Base-by-base conservation (phyloP, 495 filamentous ascomycete species). In the Aspergillus hancockii region DNA sequence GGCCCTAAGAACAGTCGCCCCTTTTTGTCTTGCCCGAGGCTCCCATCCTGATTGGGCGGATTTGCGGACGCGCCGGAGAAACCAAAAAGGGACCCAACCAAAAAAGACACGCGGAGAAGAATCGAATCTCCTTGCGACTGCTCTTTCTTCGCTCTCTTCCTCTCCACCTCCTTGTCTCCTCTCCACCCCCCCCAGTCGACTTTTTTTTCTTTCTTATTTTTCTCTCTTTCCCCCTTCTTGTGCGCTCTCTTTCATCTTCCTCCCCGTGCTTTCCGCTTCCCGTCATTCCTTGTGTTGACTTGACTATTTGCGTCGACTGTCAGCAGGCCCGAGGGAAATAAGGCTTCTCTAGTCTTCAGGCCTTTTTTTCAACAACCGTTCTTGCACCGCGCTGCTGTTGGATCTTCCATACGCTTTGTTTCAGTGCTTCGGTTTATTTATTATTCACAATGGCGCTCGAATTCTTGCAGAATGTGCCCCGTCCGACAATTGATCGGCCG, bases 401-500 rank as follows among this genome's bases (percentile, higher is more conserved):
- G 21, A 41, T 52, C 41, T 31, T 41, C 23, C 22, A 49, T 32
- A 32, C 16, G 21, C 54, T 49, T 10, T 13, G 34, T 43, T 22
- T 50, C 40, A 53, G 16, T 8, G 25, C 13, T 63, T 40, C 18
- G 18, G 28, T 31, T 6, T 43, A 22, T 30, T 23, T 22, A 46
- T 19, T 41, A 47, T 62, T 57, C 68, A 68, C 53, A 57, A 72
- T 78, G 71, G 72, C 71, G 31, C 75, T 83, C 64, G 81, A 88
- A 58, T 70, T 88, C 55, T 76, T 89, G 60, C 83, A 89, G 64
- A 69, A 85, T 59, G 63, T 93, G 52, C 88, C 87, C 52, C 51
- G 86, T 55, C 93, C 93, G 28, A 90, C 90, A 36, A 79, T 97
- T 63, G 93, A 97, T 71, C 85, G 90, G 64, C 94, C 94, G 13